Evolutionary conservation across 768 basidiomycete species (phyloP).

Genomic region (Boletus vinaceobasis): DNA sequence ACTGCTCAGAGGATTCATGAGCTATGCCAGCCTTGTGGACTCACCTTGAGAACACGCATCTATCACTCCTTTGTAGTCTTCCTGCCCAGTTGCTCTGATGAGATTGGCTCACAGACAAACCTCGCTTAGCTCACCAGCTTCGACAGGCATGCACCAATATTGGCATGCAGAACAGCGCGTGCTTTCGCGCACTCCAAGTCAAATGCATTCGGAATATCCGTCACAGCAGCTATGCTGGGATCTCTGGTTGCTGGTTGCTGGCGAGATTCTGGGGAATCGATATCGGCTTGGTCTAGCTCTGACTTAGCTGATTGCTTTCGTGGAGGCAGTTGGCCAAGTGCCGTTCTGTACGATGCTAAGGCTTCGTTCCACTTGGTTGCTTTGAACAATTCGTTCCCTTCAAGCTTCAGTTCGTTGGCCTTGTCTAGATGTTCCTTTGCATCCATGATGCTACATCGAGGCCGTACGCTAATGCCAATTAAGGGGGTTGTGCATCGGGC

Average conservation of each 20-base stretch:
- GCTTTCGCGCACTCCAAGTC: constrained; percentile 51
- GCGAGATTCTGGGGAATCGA: constrained; percentile 17
- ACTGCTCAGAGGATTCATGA: constrained; percentile 1
- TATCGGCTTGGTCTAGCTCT: constrained; percentile 17
- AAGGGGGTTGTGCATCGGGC: not conserved
- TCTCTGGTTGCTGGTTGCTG: constrained; percentile 11
- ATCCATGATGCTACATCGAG: constrained; percentile 1
- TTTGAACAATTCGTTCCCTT: constrained; percentile 76
- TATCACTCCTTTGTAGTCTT: constrained; percentile 75
- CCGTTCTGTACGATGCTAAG: constrained; percentile 64
- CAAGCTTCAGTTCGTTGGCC: constrained; percentile 63
- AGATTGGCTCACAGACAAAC: not conserved
- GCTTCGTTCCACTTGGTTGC: constrained; percentile 66
- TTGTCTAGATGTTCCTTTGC: constrained; percentile 43
- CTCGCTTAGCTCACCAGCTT: constrained; percentile 56
- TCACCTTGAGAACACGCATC: constrained; percentile 77
- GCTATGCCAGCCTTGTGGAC: not conserved
- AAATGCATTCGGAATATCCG: constrained; percentile 31
- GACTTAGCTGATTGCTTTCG: constrained; percentile 26
- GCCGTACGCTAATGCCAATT: not conserved
- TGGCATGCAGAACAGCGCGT: constrained; percentile 77
- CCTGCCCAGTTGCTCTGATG: constrained; percentile 38
- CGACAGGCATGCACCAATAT: constrained; percentile 81
- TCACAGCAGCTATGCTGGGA: not conserved
- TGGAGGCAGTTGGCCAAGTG: constrained; percentile 62